A percentile compares a stretch with the other conserved stretches of the same genome.
These are phyloP conservation scores for Baorangia bicolor DNA, from an alignment of 768 basidiomycete genomes.

Conservation along the genomic window DNA sequence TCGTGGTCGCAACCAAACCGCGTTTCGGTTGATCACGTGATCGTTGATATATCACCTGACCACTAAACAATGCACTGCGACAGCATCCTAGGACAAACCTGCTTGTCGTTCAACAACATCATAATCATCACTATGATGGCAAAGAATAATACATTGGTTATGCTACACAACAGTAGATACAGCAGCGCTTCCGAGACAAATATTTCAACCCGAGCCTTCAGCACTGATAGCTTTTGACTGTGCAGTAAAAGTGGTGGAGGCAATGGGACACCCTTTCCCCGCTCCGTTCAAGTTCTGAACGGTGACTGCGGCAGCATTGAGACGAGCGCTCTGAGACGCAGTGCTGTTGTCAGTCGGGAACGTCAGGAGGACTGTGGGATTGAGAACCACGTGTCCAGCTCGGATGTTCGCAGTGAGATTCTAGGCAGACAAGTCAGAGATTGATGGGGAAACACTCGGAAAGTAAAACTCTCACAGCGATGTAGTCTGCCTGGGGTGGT, in stretches of 20 bases:
- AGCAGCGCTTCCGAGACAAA: not conserved
- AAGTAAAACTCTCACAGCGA: conserved; percentile 16
- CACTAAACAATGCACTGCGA: not conserved
- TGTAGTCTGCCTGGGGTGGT: conserved; percentile 25
- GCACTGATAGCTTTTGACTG: conserved; percentile 24
- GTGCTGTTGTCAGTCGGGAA: conserved; percentile 46
- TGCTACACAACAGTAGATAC: not conserved
- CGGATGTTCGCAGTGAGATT: conserved; percentile 40
- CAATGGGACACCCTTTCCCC: conserved; percentile 65
- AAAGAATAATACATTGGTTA: not conserved
- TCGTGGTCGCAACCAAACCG: conserved; percentile 26
- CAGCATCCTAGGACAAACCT: too few relatives aligned
- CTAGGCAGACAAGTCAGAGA: conserved; percentile 14
- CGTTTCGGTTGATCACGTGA: conserved; percentile 23
- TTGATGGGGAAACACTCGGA: not conserved
- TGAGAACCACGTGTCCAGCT: conserved; percentile 42
- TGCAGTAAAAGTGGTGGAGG: conserved; percentile 61
- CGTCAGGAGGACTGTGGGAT: conserved; percentile 37
- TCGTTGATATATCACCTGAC: conserved; percentile 27
- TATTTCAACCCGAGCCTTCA: conserved; percentile 9
- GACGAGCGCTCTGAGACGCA: conserved; percentile 44
- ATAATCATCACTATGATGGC: too few relatives aligned
- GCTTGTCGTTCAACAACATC: not conserved
- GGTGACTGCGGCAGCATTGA: conserved; percentile 59
- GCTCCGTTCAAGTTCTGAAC: conserved; percentile 70